These are phyloP conservation scores for Plicaturopsis crispa DNA, from an alignment of 768 basidiomycete species.

Conservation along the genomic window DNA sequence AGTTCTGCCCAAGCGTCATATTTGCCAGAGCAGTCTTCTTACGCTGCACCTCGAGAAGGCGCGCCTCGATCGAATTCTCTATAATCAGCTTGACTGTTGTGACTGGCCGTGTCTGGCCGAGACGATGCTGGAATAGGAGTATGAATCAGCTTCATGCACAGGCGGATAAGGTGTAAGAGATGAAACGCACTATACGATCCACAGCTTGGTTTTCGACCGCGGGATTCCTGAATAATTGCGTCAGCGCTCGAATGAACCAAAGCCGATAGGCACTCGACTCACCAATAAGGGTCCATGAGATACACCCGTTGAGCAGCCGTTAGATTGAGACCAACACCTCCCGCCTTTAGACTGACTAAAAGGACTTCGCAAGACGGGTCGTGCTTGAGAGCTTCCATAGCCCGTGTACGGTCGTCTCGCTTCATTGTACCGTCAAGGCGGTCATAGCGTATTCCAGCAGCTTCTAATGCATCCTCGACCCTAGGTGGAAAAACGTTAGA, in stretches of 20 bases:
- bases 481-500: conserved; percentile 28
- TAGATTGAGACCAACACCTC: conserved; percentile 94
- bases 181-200: conserved; percentile 79
- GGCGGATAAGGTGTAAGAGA: conserved; percentile 1
- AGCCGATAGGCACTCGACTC: conserved; percentile 11
- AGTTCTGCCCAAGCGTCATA: conserved; percentile 82
- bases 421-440: conserved; percentile 98
- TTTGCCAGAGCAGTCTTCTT: conserved; percentile 95
- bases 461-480: conserved; percentile 84
- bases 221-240: conserved; percentile 64
- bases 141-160: conserved; percentile 1
- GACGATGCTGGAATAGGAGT: conserved; percentile 61
- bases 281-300: conserved; percentile 97
- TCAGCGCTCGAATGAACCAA: conserved; percentile 6
- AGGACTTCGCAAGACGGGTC: conserved; percentile 91
- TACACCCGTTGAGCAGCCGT: conserved; percentile 93
- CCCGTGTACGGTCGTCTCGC: conserved; percentile 83
- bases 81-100: conserved; percentile 92
- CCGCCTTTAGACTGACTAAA: conserved; percentile 92
- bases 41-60: conserved; percentile 86
- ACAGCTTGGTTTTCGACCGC: conserved; percentile 97
- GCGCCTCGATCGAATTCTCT: conserved; percentile 88
- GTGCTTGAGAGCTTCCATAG: conserved; percentile 88
- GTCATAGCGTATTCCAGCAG: conserved; percentile 78
- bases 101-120: conserved; percentile 91